Base-by-base conservation (phyloP, 106 monocot genomes). In the Dendrobium catenatum region DNA sequence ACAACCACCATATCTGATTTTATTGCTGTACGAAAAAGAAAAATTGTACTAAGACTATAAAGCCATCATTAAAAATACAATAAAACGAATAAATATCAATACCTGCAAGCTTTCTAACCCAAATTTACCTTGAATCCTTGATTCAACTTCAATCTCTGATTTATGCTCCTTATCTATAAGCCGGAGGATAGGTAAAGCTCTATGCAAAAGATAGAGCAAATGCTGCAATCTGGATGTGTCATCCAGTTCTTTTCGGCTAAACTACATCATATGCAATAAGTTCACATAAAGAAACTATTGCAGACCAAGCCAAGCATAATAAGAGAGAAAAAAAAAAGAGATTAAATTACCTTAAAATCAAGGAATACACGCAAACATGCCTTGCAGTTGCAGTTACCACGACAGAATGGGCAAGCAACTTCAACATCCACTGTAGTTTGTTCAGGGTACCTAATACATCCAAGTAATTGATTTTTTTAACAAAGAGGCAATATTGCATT, bases 21-120 rank as follows among this genome's bases (percentile, higher is more conserved):
- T 61, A 58, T 79, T 33, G n/a, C 78, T 79, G 64, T 66, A 66
- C n/a, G 10, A 68, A 68, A 40, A 78, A 79, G 41, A 49, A 79
- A 77, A 42, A 43, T 10, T 43, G 74, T 74, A 20, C 2, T 2
- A 74, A 42, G 13, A 70, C 29, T 70, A 70, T 3, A 7, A 70
- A 70, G 13, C 13, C 70, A 33, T 37, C 13, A 70, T 37, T 70
- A 37, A 2, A 33, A 70, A 15, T 19, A 43, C 29, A 29, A 44
- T 11, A 44, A 29, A 70, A 42, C 20, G 29, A 5, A 42, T 29
- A 20, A 43, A 19, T 70, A 37, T 74, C 74, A 74, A 74, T 19
- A 74, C 19, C 3, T 74, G 1, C 0, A 44, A 70, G n/a, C 31
- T 42, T 41, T 27, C 29, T 15, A 10, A 13, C 51, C 51, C 20